Percentiles rank a stretch among this genome's conserved stretches.
Evolutionary conservation across 1,139 yeast species (phyloP).

Genomic region (Geotrichum klebahnii): DNA sequence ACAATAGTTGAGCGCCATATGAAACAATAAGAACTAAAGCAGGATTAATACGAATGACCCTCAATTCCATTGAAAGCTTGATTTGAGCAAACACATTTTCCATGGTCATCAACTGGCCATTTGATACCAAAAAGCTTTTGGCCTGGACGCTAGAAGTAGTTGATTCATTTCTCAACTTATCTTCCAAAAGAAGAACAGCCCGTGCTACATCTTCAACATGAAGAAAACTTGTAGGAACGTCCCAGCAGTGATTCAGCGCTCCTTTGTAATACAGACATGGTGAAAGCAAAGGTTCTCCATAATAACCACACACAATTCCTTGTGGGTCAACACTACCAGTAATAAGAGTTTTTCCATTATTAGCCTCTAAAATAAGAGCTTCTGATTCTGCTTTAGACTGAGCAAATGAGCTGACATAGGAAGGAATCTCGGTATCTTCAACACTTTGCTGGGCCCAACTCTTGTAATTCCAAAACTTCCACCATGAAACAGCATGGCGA

Average conservation of each 20-base stretch:
- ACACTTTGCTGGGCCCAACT: constrained; percentile 18
- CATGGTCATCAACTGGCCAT: constrained; percentile 19
- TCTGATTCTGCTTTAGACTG: constrained; percentile 27
- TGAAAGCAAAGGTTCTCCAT: constrained; percentile 32
- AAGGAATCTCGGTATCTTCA: background rate
- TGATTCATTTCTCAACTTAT: constrained; percentile 22
- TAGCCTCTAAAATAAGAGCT: constrained; percentile 19
- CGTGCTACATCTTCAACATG: constrained; percentile 37
- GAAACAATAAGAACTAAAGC: constrained; percentile 18
- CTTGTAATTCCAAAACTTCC: constrained; percentile 25
- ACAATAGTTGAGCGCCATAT: background rate
- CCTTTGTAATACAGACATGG: constrained; percentile 30
- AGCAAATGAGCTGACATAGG: constrained; percentile 30
- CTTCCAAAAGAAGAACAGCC: constrained; percentile 32
- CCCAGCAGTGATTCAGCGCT: constrained; percentile 30
- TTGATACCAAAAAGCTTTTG: constrained; percentile 21
- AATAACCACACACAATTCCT: constrained; percentile 35
- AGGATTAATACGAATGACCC: constrained; percentile 19
- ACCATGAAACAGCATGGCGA: constrained; percentile 26
- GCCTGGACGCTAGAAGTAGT: constrained; percentile 8
- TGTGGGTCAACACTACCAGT: constrained; percentile 28
- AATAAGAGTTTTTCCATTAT: constrained; percentile 11
- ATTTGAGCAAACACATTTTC: constrained; percentile 14
- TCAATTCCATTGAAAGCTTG: constrained; percentile 2
- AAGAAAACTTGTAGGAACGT: constrained; percentile 31